Evolutionary conservation across 2,329 filamentous ascomycete species (phyloP), one percentile per base, ranked within the genome.

Genomic region (Penicillium sp.): DNA sequence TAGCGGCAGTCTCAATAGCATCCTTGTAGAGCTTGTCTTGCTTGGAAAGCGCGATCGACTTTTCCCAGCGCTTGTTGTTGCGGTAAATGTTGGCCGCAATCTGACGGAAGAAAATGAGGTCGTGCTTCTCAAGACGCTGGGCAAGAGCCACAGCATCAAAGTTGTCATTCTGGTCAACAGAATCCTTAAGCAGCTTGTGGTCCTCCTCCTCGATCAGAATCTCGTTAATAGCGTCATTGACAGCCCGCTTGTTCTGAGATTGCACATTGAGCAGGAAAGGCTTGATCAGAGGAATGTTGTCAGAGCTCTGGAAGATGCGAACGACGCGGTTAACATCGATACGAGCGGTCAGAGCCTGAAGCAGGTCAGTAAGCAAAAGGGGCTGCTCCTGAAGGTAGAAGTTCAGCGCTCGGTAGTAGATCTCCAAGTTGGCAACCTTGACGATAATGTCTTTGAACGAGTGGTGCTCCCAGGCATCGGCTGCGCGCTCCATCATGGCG

Each of bases 61-160:
- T 97, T 80, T 97, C 93, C 95, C 95, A 99, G 61, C 94, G 86
- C 88, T 97, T 97, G 82, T 96, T 97, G 84, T 97, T 99, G 75
- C 95, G 91, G 81, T 97, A 99, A 76, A 99, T 99, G 78, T 84
- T 96, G 63, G 95, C 91, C 5, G 94, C 94, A 70, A 99, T 96
- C 77, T 99, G 94, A 70, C 94, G 88, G 88, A 99, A 99, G 83
- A 99, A 99, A 62, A 99, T 92, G 46, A 99, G 80, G 55, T 99
- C 94, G 71, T 99, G 95, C 80, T 94, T 94, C 84, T 99, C 95
- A 11, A 99, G 82, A 53, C 94, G 89, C 72, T 89, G 84, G 2
- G 94, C 95, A 58, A 99, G 85, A 26, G 95, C 92, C 44, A 96
- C 90, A 3, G 93, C 88, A 73, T 99, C 95, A 72, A 97, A 99